Evolutionary conservation across 1,284 basidiomycete genomes (phyloP), one percentile per base, ranked within the genome.

Genomic region (Moniliella sp.): DNA sequence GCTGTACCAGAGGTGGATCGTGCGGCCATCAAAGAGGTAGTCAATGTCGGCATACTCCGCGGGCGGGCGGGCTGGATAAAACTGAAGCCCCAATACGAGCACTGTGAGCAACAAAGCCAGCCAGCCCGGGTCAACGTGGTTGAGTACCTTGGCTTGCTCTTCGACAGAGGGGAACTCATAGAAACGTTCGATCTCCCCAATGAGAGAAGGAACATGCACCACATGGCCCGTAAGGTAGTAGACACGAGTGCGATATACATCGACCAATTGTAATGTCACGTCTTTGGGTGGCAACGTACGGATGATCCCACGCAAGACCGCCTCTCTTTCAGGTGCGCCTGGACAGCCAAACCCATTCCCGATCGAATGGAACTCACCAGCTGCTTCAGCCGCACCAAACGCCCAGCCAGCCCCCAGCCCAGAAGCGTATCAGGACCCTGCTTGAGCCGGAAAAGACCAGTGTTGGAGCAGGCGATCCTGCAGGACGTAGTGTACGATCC

Each of bases 401-500:
- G 54, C 52, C 51, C 51, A 57, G 4, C 54, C 26, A 57, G 39
- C n/a, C 54, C 54, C 43, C 45, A 57, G 12, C 54, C 54, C 2
- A 57, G 42, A 18, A 45, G 40, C 8, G 50, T 49, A 26, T 57
- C 54, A 9, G 52, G 46, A 9, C 45, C 46, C 26, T 34, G 40
- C 31, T 43, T 47, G 32, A 48, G 40, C 8, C 40, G 37, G 15
- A 57, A 27, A 10, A 57, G 37, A 19, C 30, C 31, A 16, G 25
- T 23, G 23, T 27, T 21, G 12, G n/a, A 15, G 14, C 27, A 8
- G 31, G 38, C 18, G 34, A 26, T 13, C 12, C 25, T 15, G 31
- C 40, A 43, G 5, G 38, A 28, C 10, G 16, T 17, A 9, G 31
- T 33, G 4, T 28, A 27, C 7, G 31, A 16, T 8, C 31, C 21